Conservation (phyloP, 1,284 basidiomycete species). For the Moesziomyces parantarcticus region DNA sequence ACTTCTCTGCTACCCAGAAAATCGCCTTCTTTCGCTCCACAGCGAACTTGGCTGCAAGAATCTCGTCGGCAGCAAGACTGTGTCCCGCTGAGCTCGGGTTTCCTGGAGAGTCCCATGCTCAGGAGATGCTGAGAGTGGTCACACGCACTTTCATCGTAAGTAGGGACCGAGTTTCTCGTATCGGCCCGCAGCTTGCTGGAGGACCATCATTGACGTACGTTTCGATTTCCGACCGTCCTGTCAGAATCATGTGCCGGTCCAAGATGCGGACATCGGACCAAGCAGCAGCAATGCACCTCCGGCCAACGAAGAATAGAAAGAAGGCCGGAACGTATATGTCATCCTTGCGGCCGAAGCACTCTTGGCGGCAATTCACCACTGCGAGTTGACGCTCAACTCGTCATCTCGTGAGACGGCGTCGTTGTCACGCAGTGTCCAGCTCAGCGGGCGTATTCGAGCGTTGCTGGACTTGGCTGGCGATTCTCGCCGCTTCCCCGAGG, state of each 20-base stretch:
- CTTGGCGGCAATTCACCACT: conserved; percentile 10
- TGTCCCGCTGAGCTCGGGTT: conserved; percentile 9
- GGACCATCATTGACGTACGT: not conserved
- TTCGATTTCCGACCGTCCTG: not conserved
- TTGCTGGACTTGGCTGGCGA: conserved; percentile 5
- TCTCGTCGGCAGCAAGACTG: conserved; percentile 9
- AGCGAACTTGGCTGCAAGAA: conserved; percentile 20
- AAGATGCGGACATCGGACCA: not conserved
- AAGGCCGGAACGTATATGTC: not conserved
- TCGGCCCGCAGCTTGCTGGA: no score
- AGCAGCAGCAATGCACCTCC: not conserved
- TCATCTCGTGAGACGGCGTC: not conserved
- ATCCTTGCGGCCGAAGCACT: conserved; percentile 32
- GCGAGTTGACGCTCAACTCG: conserved; percentile 1
- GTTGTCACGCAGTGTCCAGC: not conserved
- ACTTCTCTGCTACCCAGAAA: conserved; percentile 10
- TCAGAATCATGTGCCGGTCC: conserved; percentile 1
- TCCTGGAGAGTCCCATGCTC: not conserved
- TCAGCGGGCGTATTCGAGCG: not conserved
- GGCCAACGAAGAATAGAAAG: no score
- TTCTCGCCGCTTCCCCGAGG: not conserved
- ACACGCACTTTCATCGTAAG: conserved; percentile 14
- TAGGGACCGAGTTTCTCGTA: not conserved
- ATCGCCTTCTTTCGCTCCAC: conserved; percentile 19
- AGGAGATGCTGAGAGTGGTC: conserved; percentile 4